Evolutionary conservation across 2,329 filamentous ascomycete genomes (phyloP).

Genomic region (Tolypocladium ophioglossoides): DNA sequence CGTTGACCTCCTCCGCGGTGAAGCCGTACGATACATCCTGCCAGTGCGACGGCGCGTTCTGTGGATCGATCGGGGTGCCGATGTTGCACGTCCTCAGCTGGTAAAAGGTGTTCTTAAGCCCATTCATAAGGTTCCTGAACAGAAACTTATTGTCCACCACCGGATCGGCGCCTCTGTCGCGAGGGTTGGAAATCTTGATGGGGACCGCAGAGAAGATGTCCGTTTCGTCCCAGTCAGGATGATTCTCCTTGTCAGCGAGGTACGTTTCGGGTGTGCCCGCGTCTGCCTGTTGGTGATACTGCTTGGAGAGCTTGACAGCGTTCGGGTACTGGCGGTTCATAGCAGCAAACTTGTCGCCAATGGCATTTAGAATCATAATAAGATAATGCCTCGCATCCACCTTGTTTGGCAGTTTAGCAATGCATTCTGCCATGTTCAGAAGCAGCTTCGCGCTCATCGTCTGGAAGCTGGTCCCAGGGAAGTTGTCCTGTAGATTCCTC

Average conservation of each 20-base stretch:
- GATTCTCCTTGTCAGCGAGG: slow-evolving; percentile 67
- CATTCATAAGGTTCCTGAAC: slow-evolving; percentile 93
- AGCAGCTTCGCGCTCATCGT: slow-evolving; percentile 98
- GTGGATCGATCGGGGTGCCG: slow-evolving; percentile 57
- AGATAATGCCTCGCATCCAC: slow-evolving; percentile 89
- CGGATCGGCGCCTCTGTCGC: slow-evolving; percentile 80
- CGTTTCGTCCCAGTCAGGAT: slow-evolving; percentile 93
- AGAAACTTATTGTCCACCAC: slow-evolving; percentile 96
- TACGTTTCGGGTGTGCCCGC: slow-evolving; percentile 60
- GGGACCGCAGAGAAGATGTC: slow-evolving; percentile 96
- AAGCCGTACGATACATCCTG: slow-evolving; percentile 93
- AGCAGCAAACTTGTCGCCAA: slow-evolving; percentile 93
- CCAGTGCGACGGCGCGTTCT: slow-evolving; percentile 81
- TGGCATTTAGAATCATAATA: slow-evolving; percentile 95
- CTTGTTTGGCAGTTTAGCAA: slow-evolving; percentile 88
- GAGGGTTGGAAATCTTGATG: slow-evolving; percentile 87
- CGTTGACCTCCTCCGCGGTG: slow-evolving; percentile 90
- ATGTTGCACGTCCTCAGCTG: slow-evolving; percentile 87
- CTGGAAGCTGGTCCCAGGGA: slow-evolving; percentile 96
- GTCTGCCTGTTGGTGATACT: slow-evolving; percentile 60
- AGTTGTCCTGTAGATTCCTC: slow-evolving; percentile 87
- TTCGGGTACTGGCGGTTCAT: slow-evolving; percentile 98
- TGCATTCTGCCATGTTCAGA: slow-evolving; percentile 96
- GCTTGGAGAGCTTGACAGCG: slow-evolving; percentile 81
- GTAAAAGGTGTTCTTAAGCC: slow-evolving; percentile 92